A percentile compares a stretch with the other conserved stretches of the same genome.
Evolutionary conservation across 2,329 filamentous ascomycete species (phyloP).

Genomic region (Ophiostoma sp.): DNA sequence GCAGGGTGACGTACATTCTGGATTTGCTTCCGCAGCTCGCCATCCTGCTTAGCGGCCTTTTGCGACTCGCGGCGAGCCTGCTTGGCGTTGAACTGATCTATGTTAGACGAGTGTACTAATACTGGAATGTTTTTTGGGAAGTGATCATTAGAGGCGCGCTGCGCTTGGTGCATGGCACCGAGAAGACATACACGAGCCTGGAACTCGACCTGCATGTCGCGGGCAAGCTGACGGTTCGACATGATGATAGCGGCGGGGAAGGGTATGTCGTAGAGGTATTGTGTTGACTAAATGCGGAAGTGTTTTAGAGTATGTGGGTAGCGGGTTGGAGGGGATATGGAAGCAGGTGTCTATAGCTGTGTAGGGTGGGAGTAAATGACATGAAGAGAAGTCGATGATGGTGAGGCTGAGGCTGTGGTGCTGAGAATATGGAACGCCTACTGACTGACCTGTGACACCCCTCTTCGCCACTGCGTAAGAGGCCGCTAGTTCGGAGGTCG

Average conservation of each 20-base stretch:
- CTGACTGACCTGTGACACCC: slow-evolving; percentile 2
- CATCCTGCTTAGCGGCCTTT: slow-evolving; percentile 57
- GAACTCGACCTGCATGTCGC: slow-evolving; percentile 60
- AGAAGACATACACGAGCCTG: slow-evolving; percentile 48
- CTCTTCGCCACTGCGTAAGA: slow-evolving; percentile 15
- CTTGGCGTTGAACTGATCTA: slow-evolving; percentile 53
- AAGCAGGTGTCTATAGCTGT: not conserved
- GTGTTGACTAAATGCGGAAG: not conserved
- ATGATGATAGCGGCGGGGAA: slow-evolving; percentile 37
- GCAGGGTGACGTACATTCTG: slow-evolving; percentile 40
- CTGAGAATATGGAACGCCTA: slow-evolving; percentile 3
- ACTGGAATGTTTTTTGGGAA: not conserved
- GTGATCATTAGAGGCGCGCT: too few species aligned
- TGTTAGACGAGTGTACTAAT: not conserved
- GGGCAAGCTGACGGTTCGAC: slow-evolving; percentile 54
- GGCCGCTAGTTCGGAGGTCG: slow-evolving; percentile 4
- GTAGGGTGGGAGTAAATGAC: not conserved
- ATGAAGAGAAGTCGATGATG: not conserved
- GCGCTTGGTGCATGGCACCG: not conserved
- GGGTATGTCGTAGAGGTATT: not conserved
- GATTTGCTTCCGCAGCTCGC: slow-evolving; percentile 58
- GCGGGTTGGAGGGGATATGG: not conserved
- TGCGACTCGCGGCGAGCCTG: slow-evolving; percentile 56
- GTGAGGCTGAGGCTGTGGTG: slow-evolving; percentile 5
- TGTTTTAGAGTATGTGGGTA: not conserved